Percentiles rank a stretch among this genome's conserved stretches.
Evolutionary conservation across 1,284 basidiomycete species (phyloP).

Genomic region (Malassezia obtusa): DNA sequence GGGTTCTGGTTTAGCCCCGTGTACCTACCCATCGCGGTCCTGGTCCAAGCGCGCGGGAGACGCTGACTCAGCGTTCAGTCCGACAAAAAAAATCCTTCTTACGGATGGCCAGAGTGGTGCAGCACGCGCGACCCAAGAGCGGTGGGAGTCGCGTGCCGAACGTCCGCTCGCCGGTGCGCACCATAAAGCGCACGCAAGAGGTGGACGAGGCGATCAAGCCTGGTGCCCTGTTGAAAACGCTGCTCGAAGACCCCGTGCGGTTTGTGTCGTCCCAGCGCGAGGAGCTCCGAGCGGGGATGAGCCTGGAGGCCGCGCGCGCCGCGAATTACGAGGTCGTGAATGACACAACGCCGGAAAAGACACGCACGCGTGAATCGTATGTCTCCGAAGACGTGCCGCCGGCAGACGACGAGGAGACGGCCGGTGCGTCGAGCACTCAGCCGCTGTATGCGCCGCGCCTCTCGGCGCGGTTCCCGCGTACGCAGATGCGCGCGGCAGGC

Average conservation of each 20-base stretch:
- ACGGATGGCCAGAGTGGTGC: slow-evolving; percentile 4
- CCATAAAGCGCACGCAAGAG: background rate
- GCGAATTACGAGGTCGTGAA: slow-evolving; percentile 14
- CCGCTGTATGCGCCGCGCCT: slow-evolving; percentile 19
- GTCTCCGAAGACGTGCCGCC: background rate
- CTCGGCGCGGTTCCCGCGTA: slow-evolving; percentile 25
- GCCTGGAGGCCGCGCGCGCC: slow-evolving; percentile 14
- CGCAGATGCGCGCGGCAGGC: slow-evolving; percentile 51
- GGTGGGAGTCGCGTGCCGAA: background rate
- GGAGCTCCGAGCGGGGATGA: slow-evolving; percentile 15
- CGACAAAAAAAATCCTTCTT: background rate
- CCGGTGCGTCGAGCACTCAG: background rate
- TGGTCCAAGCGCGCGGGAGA: slow-evolving; percentile 8
- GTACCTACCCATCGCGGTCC: slow-evolving; percentile 11
- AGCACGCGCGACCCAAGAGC: background rate
- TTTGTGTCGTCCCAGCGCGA: slow-evolving; percentile 15
- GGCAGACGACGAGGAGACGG: slow-evolving; percentile 18
- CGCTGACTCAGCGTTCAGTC: slow-evolving; percentile 1
- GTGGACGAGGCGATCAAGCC: slow-evolving; percentile 11
- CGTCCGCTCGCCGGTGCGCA: background rate
- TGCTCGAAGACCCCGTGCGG: slow-evolving; percentile 16
- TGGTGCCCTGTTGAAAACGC: slow-evolving; percentile 2
- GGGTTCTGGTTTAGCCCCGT: slow-evolving; percentile 14
- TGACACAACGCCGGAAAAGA: background rate
- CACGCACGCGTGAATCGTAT: background rate